A percentile compares a stretch with the other conserved stretches of the same genome.
phyloP scores from a whole-genome alignment of 2,329 filamentous ascomycete genomes.

The Aspergillus oerlinghausenensis region DNA sequence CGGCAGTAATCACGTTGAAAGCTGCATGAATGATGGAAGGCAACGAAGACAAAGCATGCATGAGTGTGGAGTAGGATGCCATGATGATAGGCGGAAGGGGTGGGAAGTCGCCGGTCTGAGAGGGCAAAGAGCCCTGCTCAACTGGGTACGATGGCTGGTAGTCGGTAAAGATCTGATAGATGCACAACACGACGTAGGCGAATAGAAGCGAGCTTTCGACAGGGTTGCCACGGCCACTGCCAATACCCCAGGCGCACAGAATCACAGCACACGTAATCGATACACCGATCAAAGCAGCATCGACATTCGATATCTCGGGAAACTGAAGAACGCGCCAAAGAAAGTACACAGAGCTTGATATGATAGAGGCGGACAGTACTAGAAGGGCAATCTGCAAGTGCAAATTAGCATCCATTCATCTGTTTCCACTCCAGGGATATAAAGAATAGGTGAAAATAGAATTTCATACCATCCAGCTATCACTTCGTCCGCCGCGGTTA shows the following conservation, averaged over 20 bases:
- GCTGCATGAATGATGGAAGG: slow-evolving; percentile 78
- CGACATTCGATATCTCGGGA: slow-evolving; percentile 85
- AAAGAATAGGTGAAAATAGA: slow-evolving; percentile 15
- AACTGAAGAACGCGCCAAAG: slow-evolving; percentile 93
- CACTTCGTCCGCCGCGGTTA: slow-evolving; percentile 78
- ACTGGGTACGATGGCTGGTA: slow-evolving; percentile 76
- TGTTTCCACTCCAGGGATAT: neutral
- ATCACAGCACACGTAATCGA: slow-evolving; percentile 91
- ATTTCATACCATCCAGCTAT: slow-evolving; percentile 83
- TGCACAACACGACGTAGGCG: slow-evolving; percentile 95
- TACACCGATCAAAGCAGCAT: slow-evolving; percentile 87
- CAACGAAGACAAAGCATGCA: slow-evolving; percentile 78
- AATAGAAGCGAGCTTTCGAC: slow-evolving; percentile 94
- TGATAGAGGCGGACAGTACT: slow-evolving; percentile 81
- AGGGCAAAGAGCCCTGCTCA: slow-evolving; percentile 48
- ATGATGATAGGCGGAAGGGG: slow-evolving; percentile 97
- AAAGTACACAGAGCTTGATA: slow-evolving; percentile 92
- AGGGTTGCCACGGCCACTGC: slow-evolving; percentile 87
- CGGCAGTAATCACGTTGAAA: slow-evolving; percentile 81
- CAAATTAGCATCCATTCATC: slow-evolving; percentile 13
- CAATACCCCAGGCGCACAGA: slow-evolving; percentile 88
- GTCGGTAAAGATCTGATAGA: slow-evolving; percentile 99
- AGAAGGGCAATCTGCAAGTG: slow-evolving; percentile 71
- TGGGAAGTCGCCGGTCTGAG: slow-evolving; percentile 71
- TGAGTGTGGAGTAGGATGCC: slow-evolving; percentile 90